Evolutionary conservation across 495 filamentous ascomycete species (phyloP), one percentile per base, ranked within the genome.

Genomic region (Hyaloscypha variabilis): DNA sequence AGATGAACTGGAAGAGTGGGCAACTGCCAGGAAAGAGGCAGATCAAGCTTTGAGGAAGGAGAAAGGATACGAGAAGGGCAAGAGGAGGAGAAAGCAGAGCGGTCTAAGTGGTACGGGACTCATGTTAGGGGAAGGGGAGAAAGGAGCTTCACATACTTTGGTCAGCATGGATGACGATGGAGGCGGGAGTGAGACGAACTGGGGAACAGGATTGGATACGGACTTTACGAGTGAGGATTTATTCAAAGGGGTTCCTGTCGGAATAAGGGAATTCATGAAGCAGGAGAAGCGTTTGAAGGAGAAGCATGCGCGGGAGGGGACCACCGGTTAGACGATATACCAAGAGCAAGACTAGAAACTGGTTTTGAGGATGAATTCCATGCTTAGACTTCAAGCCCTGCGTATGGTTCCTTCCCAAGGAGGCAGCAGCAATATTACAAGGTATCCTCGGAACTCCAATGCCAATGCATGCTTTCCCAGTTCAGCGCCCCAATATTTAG

Each of bases 201-300:
- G 91, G 91, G 76, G 82, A 24, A 69, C 67, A n/a, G 79, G 71
- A 60, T 62, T 76, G 65, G 74, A 73, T 21, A 79, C 77, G 58
- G 77, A 77, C 50, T 72, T 80, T 8, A 83, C 77, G 74, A 80
- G 83, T 60, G 83, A 85, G 31, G 86, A 91, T 60, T 67, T 96
- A 58, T 96, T 96, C 74, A 86, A 85, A 61, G 87, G 86, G 67
- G 87, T 99, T 50, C 94, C 96, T 0, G 91, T 99, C 24, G 96
- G 95, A 6, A 97, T 99, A 66, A 83, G 90, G 62, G 95, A 96
- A 74, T 99, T 99, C 76, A 98, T 99, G 94, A 91, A 89, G 80
- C 93, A 88, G 56, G 95, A 99, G 81, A 99, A 97, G 84, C 89
- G 78, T 76, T 77, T 99, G 65, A 93, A 92, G 75, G 83, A 90